Base-by-base conservation (phyloP, 2,329 filamentous ascomycete genomes). In the Neofusicoccum parvum region DNA sequence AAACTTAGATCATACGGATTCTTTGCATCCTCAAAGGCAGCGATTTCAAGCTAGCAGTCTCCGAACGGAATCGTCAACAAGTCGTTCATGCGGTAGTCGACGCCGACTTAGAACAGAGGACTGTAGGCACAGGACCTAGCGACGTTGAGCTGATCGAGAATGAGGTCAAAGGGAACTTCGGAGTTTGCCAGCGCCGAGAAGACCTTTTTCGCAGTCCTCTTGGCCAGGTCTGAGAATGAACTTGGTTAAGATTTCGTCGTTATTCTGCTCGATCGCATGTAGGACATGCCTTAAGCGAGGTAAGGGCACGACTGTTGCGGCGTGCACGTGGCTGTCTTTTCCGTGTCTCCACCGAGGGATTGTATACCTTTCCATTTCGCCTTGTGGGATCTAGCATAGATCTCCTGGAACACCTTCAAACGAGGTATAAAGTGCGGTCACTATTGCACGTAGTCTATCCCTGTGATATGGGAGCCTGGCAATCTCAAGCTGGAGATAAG, bases 71-170 rank as follows among this genome's bases (percentile, higher is more conserved):
- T 39, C 68, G 72, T 67, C 50, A 76, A 67, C 4, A 72, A 68
- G 0, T 69, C 65, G 0, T 72, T 73, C 36, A 76, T 75, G 6
- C 80, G 75, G 68, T 85, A 85, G 70, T 86, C 78, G 45, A 85
- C 68, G 23, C 81, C 78, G 0, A 73, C 77, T 69, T 87, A 85
- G 73, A 86, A 86, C 0, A 87, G 39, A 0, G 85, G 84, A 37
- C 68, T 79, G 58, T 80, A 68, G 0, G 73, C 66, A 0, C 77
- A 64, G 0, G 81, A 80, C 1, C 83, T 72, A 0, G 75, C 68
- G 0, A 82, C 74, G 2, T 75, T 71, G 1, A 87, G 72, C 32
- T 82, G 73, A 0, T 80, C 69, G 0, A 87, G 72, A 0, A 87
- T 67, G 0, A 81, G 72, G 49, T 86, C 80, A 62, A 86, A 84